Base-by-base conservation (phyloP, 2,329 filamentous ascomycete species). In the Curvularia spicifera region DNA sequence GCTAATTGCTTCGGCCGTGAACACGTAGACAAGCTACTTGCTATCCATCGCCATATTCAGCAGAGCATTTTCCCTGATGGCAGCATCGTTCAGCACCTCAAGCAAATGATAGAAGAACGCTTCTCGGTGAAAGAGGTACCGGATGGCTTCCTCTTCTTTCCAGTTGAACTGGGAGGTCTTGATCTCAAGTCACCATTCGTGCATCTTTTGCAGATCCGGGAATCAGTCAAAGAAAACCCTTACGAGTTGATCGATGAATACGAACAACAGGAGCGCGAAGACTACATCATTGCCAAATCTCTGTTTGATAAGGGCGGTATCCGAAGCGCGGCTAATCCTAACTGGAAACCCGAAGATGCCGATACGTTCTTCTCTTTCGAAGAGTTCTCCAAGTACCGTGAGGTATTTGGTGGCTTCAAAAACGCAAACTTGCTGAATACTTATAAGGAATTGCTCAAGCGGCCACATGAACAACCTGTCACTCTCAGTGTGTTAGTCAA, bases 121-220 rank as follows among this genome's bases (percentile, higher is more conserved):
- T 89, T 89, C 60, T 74, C 76, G 2, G 76, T 82, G 12, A 62
- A 72, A 1, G 69, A 80, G 56, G 71, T 84, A 5, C 82, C 82
- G 0, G 82, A 83, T 26, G 82, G 81, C 3, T 83, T 83, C 58
- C 79, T 84, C 65, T 84, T 81, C 66, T 83, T 83, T 61, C 82
- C 83, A 0, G 74, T 82, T 35, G 80, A 82, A 55, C 75, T 84
- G 9, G 82, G 83, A 5, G 82, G 82, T 1, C 71, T 84, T 3
- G 80, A 80, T 9, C 74, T 85, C 8, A 75, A 79, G 47, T 84
- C 83, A 35, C 82, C 82, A 0, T 83, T 84, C 57, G 78, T 85
- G 22, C 65, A 72, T 1, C 77, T 83, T 4, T 73, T 84, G 13
- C 75, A 79, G 24, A 82, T 83, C 43, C 70, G 69, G n/a, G 66